Evolutionary conservation across 2,329 filamentous ascomycete genomes (phyloP).

Genomic region (Pseudopyricularia cyperi): DNA sequence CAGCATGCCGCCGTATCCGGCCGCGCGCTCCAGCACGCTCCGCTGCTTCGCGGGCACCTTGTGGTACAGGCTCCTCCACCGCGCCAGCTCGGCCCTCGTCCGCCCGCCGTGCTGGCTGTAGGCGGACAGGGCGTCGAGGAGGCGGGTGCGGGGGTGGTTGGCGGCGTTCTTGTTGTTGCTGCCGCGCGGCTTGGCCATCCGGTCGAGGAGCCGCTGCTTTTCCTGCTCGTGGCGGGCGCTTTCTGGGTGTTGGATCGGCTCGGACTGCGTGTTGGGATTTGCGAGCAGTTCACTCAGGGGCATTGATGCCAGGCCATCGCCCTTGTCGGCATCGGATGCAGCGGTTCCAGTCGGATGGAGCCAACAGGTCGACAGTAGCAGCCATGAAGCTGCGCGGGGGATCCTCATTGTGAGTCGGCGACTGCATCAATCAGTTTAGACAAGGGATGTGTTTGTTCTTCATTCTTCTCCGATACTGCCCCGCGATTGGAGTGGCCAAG

Average conservation of each 20-base stretch:
- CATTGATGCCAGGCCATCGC: background rate
- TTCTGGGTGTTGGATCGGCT: background rate
- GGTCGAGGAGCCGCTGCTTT: conserved; percentile 12
- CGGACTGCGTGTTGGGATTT: background rate
- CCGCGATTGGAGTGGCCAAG: background rate
- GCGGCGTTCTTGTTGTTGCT: conserved; percentile 18
- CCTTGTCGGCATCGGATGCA: background rate
- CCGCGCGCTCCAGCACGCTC: conserved; percentile 36
- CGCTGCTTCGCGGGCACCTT: conserved; percentile 21
- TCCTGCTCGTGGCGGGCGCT: conserved; percentile 4
- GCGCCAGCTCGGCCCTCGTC: conserved; percentile 21
- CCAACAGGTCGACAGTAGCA: background rate
- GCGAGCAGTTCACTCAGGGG: background rate
- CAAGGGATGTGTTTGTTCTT: background rate
- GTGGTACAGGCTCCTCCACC: conserved; percentile 21
- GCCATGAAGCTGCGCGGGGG: background rate
- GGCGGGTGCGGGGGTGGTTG: conserved; percentile 23
- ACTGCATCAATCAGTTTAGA: too few relatives aligned
- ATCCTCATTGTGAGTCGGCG: background rate
- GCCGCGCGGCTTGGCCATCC: conserved; percentile 15
- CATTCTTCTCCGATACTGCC: background rate
- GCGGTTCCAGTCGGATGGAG: background rate
- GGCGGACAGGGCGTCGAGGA: conserved; percentile 25
- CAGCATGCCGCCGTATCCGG: conserved; percentile 44
- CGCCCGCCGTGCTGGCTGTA: conserved; percentile 20